Evolutionary conservation across 2,329 filamentous ascomycete genomes (phyloP).

Genomic region (Rugonectria rugulosa): DNA sequence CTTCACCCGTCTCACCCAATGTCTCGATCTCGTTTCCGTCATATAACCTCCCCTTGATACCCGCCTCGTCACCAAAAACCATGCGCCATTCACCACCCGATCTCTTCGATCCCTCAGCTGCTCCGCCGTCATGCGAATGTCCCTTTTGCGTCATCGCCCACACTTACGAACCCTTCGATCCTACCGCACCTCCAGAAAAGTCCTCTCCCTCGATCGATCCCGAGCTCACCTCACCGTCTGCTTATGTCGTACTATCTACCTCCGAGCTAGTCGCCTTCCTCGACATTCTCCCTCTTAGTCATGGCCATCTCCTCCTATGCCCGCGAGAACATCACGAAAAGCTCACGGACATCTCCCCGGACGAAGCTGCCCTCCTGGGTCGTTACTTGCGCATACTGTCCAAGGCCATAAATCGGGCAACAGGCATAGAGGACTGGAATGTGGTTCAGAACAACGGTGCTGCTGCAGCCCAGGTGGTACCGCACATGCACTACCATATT

Average conservation of each 20-base stretch:
- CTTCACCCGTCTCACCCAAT: background rate
- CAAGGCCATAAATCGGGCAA: conserved; percentile 71
- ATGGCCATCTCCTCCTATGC: conserved; percentile 83
- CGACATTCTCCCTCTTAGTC: conserved; percentile 88
- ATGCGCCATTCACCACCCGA: background rate
- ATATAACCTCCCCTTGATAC: background rate
- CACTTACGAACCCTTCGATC: conserved; percentile 57
- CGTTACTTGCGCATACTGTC: conserved; percentile 75
- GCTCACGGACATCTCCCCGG: conserved; percentile 71
- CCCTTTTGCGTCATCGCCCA: conserved; percentile 69
- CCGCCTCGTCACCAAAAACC: background rate
- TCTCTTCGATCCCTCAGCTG: conserved; percentile 48
- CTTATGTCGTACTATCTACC: conserved; percentile 79
- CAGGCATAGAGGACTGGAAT: conserved; percentile 87
- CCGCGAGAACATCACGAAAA: conserved; percentile 81
- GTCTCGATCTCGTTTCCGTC: background rate
- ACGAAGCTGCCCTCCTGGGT: conserved; percentile 73
- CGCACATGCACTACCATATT: conserved; percentile 93
- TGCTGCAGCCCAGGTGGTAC: conserved; percentile 89
- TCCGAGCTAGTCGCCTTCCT: conserved; percentile 84
- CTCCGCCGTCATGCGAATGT: conserved; percentile 52
- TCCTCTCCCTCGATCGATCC: conserved; percentile 41
- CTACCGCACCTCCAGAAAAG: conserved; percentile 50
- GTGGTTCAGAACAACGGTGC: conserved; percentile 95
- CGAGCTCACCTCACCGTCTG: conserved; percentile 50